Evolutionary conservation across 371 early-diverging fungal genomes (phyloP).

Genomic region (Dinochytrium kinnereticum): DNA sequence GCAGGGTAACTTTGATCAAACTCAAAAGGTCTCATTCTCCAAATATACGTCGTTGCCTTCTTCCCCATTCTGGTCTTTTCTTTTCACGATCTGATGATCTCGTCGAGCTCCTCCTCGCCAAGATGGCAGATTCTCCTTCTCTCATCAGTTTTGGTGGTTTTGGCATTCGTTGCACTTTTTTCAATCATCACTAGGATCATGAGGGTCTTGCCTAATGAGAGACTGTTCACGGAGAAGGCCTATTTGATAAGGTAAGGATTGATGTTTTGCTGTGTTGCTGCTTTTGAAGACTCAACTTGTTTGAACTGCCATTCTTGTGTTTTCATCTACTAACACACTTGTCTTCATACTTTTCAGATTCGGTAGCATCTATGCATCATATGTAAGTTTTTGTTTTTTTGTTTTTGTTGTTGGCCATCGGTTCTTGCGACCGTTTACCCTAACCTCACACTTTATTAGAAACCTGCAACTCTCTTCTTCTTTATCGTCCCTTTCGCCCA

Average conservation of each 20-base stretch:
- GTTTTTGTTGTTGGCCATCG: too few species aligned
- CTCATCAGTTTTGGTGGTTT: background rate
- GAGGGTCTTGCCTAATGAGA: background rate
- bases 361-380: constrained; percentile 6
- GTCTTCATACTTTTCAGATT: background rate
- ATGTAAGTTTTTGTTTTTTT: background rate
- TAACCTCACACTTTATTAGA: background rate
- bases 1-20: too few species aligned
- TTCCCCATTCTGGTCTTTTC: constrained; percentile 3
- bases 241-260: background rate
- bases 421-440: too few species aligned
- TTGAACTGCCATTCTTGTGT: background rate
- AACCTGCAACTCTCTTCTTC: constrained; percentile 6
- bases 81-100: background rate
- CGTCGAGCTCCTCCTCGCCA: background rate
- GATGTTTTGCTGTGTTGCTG: background rate
- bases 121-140: background rate
- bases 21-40: background rate
- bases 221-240: constrained; percentile 2
- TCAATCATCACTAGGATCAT: background rate
- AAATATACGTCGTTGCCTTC: background rate
- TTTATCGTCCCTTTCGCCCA: background rate
- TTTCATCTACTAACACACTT: background rate
- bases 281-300: constrained; percentile 1
- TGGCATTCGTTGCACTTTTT: background rate